These are phyloP conservation scores for Tolypocladium cylindrosporum DNA, from an alignment of 2,329 filamentous ascomycete species.

Conservation along the genomic window DNA sequence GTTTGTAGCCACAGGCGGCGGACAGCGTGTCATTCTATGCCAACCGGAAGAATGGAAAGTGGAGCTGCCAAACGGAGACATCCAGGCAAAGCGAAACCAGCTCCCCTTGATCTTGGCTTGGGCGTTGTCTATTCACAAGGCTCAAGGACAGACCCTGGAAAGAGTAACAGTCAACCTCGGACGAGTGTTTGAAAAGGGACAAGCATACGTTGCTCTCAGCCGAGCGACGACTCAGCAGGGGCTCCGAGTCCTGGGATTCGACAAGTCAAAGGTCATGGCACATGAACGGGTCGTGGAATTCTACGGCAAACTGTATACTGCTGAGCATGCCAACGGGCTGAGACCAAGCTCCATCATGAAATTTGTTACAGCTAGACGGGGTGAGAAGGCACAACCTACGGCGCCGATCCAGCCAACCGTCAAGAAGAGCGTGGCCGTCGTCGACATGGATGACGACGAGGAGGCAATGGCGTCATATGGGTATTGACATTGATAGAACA, in stretches of 20 bases:
- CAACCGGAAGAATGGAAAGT: constrained; percentile 91
- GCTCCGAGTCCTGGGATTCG: constrained; percentile 79
- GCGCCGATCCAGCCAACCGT: constrained; percentile 3
- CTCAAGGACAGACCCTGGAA: constrained; percentile 88
- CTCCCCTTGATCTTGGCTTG: constrained; percentile 88
- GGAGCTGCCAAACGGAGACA: constrained; percentile 87
- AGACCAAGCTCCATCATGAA: constrained; percentile 25
- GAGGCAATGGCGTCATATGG: constrained; percentile 30
- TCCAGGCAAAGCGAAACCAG: constrained; percentile 78
- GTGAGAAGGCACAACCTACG: constrained; percentile 5
- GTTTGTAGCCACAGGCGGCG: constrained; percentile 70
- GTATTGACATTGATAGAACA: neutral
- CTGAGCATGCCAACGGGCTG: constrained; percentile 40
- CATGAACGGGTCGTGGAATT: constrained; percentile 80
- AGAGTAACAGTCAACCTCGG: constrained; percentile 90
- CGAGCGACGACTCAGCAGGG: constrained; percentile 82
- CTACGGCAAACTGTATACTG: constrained; percentile 72
- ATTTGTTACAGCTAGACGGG: constrained; percentile 26
- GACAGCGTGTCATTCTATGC: constrained; percentile 55
- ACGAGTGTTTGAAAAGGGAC: constrained; percentile 90
- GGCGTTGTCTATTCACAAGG: constrained; percentile 97
- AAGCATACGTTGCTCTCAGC: constrained; percentile 93
- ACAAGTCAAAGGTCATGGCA: constrained; percentile 86
- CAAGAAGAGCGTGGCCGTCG: constrained; percentile 9
- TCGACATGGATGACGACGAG: constrained; percentile 38